These are phyloP conservation scores for Ceratocystis destructans DNA, from an alignment of 2,329 filamentous ascomycete genomes.

Conservation along the genomic window DNA sequence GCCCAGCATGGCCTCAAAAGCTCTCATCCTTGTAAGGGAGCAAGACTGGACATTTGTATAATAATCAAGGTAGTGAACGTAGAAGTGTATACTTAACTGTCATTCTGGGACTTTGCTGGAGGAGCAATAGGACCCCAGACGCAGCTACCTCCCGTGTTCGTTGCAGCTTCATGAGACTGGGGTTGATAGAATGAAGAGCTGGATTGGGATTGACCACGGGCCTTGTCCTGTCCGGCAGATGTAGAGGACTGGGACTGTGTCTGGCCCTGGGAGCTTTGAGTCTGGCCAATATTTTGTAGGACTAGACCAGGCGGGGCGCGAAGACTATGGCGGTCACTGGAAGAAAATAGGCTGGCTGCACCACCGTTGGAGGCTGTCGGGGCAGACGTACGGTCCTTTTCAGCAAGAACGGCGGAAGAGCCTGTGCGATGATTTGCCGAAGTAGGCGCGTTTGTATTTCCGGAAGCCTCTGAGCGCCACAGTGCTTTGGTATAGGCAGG, in stretches of 20 bases:
- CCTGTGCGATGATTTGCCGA: background rate
- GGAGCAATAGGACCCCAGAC: slow-evolving; percentile 25
- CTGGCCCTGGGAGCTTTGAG: background rate
- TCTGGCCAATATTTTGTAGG: background rate
- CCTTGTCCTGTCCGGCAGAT: background rate
- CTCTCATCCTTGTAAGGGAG: background rate
- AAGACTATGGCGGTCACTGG: background rate
- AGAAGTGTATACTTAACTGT: background rate
- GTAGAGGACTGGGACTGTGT: background rate
- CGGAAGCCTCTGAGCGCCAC: slow-evolving; percentile 4
- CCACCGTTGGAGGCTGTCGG: background rate
- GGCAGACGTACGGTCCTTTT: background rate
- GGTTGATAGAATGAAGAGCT: background rate
- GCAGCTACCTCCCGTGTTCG: slow-evolving; percentile 16
- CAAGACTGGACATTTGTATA: background rate
- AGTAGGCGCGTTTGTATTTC: background rate
- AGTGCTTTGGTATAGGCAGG: slow-evolving; percentile 10
- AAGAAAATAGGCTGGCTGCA: background rate
- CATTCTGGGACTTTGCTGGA: slow-evolving; percentile 25
- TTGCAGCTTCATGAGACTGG: background rate
- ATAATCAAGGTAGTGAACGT: background rate
- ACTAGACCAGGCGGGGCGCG: background rate
- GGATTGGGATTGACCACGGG: background rate
- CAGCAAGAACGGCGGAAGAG: background rate
- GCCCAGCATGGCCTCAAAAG: background rate